A percentile compares a stretch with the other conserved stretches of the same genome.
Evolutionary conservation across 768 basidiomycete species (phyloP).

Genomic region (Calocybe cyanea): DNA sequence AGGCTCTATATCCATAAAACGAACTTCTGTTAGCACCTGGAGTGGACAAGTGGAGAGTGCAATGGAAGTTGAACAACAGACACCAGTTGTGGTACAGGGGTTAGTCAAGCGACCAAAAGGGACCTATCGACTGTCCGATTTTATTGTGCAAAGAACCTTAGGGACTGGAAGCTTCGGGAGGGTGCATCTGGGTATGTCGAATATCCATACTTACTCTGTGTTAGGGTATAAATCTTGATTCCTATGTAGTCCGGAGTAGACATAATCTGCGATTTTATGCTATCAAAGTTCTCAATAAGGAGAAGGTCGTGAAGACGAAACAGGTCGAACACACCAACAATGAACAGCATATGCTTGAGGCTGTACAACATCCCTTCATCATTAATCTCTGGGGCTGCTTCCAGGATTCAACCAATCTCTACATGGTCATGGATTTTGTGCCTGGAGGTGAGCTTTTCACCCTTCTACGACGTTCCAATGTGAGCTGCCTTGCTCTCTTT

Average conservation of each 20-base stretch:
- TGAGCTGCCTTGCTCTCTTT: constrained; percentile 31
- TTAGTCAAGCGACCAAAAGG: constrained; percentile 52
- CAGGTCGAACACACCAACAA: constrained; percentile 98
- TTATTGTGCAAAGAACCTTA: constrained; percentile 75
- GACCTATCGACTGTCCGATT: constrained; percentile 70
- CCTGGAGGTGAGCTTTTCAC: constrained; percentile 97
- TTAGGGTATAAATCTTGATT: constrained; percentile 7
- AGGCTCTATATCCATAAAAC: constrained; percentile 64
- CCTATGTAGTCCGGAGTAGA: constrained; percentile 70
- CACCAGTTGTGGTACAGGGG: constrained; percentile 13
- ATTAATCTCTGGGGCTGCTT: constrained; percentile 96
- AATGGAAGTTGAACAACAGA: constrained; percentile 27
- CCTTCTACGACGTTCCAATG: constrained; percentile 84
- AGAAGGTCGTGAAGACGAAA: constrained; percentile 87
- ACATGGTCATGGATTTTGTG: constrained; percentile 98
- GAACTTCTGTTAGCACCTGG: constrained; percentile 56
- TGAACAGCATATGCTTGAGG: constrained; percentile 82
- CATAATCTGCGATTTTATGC: constrained; percentile 97
- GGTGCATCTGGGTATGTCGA: constrained; percentile 74
- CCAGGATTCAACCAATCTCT: constrained; percentile 88
- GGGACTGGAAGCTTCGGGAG: constrained; percentile 97
- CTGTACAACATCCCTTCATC: constrained; percentile 88
- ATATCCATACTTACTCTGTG: constrained; percentile 6
- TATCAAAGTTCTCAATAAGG: constrained; percentile 92
- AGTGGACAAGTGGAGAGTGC: constrained; percentile 36